Conservation (phyloP, 148 eudicot genomes). For the Chenopodium formosanum region DNA sequence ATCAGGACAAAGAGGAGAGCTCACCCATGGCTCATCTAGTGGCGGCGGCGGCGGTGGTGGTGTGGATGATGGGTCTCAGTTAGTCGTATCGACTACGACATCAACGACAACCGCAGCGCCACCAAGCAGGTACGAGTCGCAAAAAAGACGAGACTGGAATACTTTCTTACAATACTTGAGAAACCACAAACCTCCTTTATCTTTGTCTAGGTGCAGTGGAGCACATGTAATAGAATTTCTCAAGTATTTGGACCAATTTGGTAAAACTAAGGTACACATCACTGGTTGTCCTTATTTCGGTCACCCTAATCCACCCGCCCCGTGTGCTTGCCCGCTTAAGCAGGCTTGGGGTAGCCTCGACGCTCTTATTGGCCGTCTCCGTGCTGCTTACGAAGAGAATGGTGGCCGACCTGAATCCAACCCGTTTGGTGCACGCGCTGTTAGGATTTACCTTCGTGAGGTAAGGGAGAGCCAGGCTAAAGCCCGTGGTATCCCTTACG, state of each 20-base stretch:
- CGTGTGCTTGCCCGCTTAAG: constrained; percentile 59
- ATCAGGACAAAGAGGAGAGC: not conserved
- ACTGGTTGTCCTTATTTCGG: constrained; percentile 60
- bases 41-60: not conserved
- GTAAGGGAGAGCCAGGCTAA: constrained; percentile 51
- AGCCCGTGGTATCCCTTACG: constrained; percentile 56
- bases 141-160: constrained; percentile 74
- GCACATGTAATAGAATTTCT: constrained; percentile 75
- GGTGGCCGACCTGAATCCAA: constrained; percentile 54
- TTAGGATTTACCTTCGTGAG: constrained; percentile 46
- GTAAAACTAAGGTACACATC: constrained; percentile 69
- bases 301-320: constrained; percentile 62
- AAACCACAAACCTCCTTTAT: constrained; percentile 70
- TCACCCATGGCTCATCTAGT: not conserved
- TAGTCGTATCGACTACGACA: constrained; percentile 1
- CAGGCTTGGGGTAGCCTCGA: constrained; percentile 80
- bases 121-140: constrained; percentile 66
- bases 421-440: constrained; percentile 56
- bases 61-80: not conserved
- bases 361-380: constrained; percentile 63
- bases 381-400: constrained; percentile 70
- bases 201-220: constrained; percentile 60
- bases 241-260: constrained; percentile 70
- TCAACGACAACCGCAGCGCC: constrained; percentile 19
- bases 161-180: constrained; percentile 63